phyloP scores from a whole-genome alignment of 1,284 basidiomycete species.

The Thelephora terrestris region DNA sequence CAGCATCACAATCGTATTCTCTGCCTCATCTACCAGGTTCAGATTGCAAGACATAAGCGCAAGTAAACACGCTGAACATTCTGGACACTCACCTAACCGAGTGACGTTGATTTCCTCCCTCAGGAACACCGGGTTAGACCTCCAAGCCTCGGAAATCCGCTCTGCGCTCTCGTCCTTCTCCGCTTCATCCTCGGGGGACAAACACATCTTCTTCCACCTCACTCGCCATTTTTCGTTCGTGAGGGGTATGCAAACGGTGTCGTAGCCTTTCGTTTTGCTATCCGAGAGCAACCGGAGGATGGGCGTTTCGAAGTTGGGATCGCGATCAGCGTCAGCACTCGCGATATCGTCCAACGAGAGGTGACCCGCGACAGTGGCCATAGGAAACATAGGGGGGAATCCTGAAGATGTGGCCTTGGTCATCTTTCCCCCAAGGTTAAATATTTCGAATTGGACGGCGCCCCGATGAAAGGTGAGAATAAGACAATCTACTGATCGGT shows the following conservation, averaged over 20 bases:
- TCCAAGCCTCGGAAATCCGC: constrained; percentile 81
- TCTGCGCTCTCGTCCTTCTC: constrained; percentile 48
- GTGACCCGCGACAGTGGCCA: constrained; percentile 27
- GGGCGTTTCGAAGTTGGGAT: constrained; percentile 29
- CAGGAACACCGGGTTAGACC: constrained; percentile 70
- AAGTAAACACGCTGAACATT: not conserved
- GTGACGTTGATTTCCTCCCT: constrained; percentile 86
- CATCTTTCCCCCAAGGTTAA: too few species aligned
- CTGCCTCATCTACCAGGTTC: constrained; percentile 69
- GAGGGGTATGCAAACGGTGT: constrained; percentile 70
- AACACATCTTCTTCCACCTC: constrained; percentile 86
- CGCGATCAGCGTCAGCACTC: constrained; percentile 9
- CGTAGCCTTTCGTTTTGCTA: constrained; percentile 49
- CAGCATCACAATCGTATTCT: constrained; percentile 65
- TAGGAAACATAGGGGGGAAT: constrained; percentile 4
- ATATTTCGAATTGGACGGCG: too few species aligned
- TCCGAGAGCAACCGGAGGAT: constrained; percentile 40
- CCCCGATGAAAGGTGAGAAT: too few species aligned
- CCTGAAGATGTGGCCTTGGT: too few species aligned
- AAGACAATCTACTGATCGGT: too few species aligned
- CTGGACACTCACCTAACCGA: constrained; percentile 53
- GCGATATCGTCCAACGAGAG: constrained; percentile 30
- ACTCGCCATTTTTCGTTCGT: constrained; percentile 82
- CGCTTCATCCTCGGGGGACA: constrained; percentile 45
- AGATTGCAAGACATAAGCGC: not conserved